phyloP scores from a whole-genome alignment of 495 filamentous ascomycete genomes.

The Penicillium subrubescens region DNA sequence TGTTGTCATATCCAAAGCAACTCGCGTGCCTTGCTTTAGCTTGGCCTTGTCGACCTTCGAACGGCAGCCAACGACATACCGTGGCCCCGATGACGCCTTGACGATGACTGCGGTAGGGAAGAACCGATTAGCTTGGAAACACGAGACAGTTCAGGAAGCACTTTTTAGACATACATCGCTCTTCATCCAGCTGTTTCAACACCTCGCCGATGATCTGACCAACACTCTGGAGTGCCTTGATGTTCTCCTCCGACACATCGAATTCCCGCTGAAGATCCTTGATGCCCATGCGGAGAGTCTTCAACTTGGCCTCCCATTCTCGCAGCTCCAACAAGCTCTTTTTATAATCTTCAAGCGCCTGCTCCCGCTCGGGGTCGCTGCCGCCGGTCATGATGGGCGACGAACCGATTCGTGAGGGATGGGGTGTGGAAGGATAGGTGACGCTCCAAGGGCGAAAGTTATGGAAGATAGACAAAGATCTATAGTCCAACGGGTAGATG shows the following conservation, averaged over 20 bases:
- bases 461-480: not conserved
- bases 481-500: conserved; percentile 2
- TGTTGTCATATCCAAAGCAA: conserved; percentile 99
- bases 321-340: conserved; percentile 91
- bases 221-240: conserved; percentile 98
- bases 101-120: conserved; percentile 59
- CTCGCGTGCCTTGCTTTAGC: conserved; percentile 96
- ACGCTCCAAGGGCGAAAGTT: conserved; percentile 8
- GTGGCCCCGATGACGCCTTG: conserved; percentile 94
- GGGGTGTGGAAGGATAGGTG: conserved; percentile 5
- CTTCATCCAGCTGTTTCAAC: conserved; percentile 97
- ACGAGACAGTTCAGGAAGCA: not conserved
- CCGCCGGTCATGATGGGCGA: conserved; percentile 50
- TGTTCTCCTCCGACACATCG: conserved; percentile 97
- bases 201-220: conserved; percentile 99
- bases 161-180: conserved; percentile 71
- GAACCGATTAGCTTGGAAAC: not conserved
- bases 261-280: conserved; percentile 93
- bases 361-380: conserved; percentile 68
- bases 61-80: conserved; percentile 97
- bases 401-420: conserved; percentile 9
- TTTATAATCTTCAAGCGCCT: conserved; percentile 87
- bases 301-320: conserved; percentile 98
- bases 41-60: conserved; percentile 97
- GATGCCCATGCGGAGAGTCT: conserved; percentile 86